Base-by-base conservation (phyloP, 2,329 filamentous ascomycete species). In the Ustilaginoidea virens region DNA sequence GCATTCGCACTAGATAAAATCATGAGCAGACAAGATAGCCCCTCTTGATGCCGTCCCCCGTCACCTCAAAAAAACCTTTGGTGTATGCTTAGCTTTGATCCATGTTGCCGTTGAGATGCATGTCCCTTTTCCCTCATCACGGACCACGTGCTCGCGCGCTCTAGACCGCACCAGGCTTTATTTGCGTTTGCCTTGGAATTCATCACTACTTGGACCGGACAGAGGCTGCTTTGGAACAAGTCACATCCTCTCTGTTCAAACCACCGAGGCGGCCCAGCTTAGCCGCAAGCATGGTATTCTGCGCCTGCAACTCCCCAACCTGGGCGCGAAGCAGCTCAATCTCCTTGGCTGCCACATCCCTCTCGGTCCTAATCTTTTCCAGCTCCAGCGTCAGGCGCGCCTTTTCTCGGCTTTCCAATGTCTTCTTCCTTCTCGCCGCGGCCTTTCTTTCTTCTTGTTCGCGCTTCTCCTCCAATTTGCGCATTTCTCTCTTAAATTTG, bases 381-480 rank as follows among this genome's bases (percentile, higher is more conserved):
- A 73, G 49, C 49, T 72, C 66, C 26, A 62, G 47, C 16, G 53
- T 44, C 23, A 71, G 30, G 31, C 58, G 61, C 10, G 49, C 46
- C 44, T 55, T 62, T 35, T 69, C 65, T 39, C 72, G 66, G 21
- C 61, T 58, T 46, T 74, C 69, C 1, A 45, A 42, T 13, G 54
- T 51, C 48, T 73, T 74, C 16, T 52, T 53, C 25, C 52, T 53
- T 16, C 60, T 51, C 26, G 64, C 61, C 33, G 65, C 62, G 1
- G 64, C 63, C 48, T 75, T 78, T 39, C 57, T 60, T 34, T 70
- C 60, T 42, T 83, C 78, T 33, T 63, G 65, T 33, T 61, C 58
- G 27, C 69, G 68, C 52, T 71, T 72, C 37, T 71, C 64, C 37
- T 80, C 69, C 2, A 80, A 53, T 48, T 74, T 77, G 36, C 56